phyloP scores from a whole-genome alignment of 2,329 filamentous ascomycete species.

The Didymella sp. region DNA sequence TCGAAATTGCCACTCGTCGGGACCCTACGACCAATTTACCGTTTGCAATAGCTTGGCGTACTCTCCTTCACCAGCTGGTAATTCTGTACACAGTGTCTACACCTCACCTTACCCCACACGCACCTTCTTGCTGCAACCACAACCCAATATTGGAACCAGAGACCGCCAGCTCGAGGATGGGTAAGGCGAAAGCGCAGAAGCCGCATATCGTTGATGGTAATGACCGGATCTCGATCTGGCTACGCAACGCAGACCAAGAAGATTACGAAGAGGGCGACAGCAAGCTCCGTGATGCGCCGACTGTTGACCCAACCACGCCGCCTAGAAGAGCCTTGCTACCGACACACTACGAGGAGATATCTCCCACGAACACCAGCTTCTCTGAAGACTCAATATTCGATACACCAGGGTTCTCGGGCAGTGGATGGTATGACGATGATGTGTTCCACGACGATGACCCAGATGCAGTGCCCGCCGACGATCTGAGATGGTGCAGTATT shows the following conservation, averaged over 20 bases:
- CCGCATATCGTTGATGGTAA: neutral
- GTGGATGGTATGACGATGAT: neutral
- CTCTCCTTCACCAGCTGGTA: constrained; percentile 1
- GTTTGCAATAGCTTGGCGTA: neutral
- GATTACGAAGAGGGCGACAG: neutral
- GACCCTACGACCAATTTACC: neutral
- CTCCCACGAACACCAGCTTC: constrained; percentile 11
- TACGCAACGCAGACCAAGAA: neutral
- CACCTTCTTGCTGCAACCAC: neutral
- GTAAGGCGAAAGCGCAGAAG: neutral
- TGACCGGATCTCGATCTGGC: constrained; percentile 2
- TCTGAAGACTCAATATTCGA: neutral
- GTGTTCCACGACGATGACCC: constrained; percentile 3
- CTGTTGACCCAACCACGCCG: neutral
- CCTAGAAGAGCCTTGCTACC: neutral
- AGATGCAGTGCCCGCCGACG: neutral
- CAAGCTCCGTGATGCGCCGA: neutral
- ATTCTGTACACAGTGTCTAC: neutral
- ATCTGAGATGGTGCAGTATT: neutral
- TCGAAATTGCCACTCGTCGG: neutral
- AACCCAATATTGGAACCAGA: neutral
- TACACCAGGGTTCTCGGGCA: neutral
- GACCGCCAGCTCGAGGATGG: neutral
- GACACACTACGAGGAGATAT: neutral
- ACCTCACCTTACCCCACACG: neutral